Percentiles rank a stretch among this genome's conserved stretches.
Conservation (phyloP, 2,329 filamentous ascomycete genomes). For the Diaporthe humulicola region DNA sequence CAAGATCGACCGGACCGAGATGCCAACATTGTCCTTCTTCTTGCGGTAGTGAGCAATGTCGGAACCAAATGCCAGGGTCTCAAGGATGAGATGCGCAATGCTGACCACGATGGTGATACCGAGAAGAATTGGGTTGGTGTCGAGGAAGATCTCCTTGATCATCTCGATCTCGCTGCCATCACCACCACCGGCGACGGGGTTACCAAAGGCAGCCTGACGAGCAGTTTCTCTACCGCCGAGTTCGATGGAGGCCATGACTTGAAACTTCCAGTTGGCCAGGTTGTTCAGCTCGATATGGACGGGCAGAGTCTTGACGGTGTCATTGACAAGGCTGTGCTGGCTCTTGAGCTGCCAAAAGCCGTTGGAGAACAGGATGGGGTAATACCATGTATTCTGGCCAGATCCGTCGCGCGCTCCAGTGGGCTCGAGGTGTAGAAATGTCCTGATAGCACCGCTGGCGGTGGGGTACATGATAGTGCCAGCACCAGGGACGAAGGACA, state of each 20-base stretch:
- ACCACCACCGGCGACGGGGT: constrained; percentile 79
- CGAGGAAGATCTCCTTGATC: constrained; percentile 94
- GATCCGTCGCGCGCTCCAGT: constrained; percentile 85
- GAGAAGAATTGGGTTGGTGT: constrained; percentile 93
- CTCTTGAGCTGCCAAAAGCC: constrained; percentile 96
- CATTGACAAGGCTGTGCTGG: constrained; percentile 93
- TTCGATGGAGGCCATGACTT: constrained; percentile 85
- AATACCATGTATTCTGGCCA: constrained; percentile 94
- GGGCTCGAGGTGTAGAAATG: constrained; percentile 83
- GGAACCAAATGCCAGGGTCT: constrained; percentile 95
- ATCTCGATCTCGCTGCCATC: constrained; percentile 97
- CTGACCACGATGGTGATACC: constrained; percentile 87
- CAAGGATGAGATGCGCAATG: constrained; percentile 93
- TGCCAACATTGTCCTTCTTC: constrained; percentile 99
- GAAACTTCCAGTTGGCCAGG: constrained; percentile 90
- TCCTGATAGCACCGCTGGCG: constrained; percentile 80
- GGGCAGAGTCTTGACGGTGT: constrained; percentile 85
- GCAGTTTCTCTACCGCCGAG: constrained; percentile 88
- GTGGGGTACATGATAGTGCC: constrained; percentile 77
- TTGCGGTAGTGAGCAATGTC: constrained; percentile 99
- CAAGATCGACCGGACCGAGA: constrained; percentile 94
- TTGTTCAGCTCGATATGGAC: constrained; percentile 88
- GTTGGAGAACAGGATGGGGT: constrained; percentile 90
- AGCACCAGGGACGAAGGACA: constrained; percentile 86
- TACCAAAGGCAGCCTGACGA: constrained; percentile 81